phyloP scores from a whole-genome alignment of 129 eudicot genomes.

The Scalesia atractyloides region DNA sequence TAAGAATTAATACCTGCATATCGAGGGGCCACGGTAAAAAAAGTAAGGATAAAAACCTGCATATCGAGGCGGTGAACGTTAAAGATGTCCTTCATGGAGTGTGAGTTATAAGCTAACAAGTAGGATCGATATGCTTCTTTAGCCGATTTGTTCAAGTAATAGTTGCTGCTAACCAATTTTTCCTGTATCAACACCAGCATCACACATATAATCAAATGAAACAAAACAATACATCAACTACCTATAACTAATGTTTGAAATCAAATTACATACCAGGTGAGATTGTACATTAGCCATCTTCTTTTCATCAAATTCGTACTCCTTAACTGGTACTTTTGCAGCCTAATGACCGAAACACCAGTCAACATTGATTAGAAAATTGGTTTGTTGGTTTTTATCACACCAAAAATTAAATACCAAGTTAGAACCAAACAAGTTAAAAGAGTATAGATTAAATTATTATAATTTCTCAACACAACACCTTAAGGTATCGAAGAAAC shows the following conservation, averaged over 20 bases:
- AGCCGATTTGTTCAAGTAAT: constrained; percentile 80
- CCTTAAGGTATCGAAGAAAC: constrained; percentile 84
- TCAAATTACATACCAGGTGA: constrained; percentile 56
- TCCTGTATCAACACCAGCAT: constrained; percentile 55
- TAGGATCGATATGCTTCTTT: constrained; percentile 92
- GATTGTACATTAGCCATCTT: constrained; percentile 81
- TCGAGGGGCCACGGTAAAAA: neutral
- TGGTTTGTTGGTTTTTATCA: neutral
- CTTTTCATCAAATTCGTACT: constrained; percentile 70
- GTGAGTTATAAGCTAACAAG: constrained; percentile 80
- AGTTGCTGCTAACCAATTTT: constrained; percentile 67
- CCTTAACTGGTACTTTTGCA: constrained; percentile 85
- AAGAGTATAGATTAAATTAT: neutral
- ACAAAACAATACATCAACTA: neutral
- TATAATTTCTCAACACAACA: constrained; percentile 12
- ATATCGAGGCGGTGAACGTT: constrained; percentile 79
- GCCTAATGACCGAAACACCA: constrained; percentile 42
- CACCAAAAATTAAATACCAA: neutral
- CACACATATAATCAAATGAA: neutral
- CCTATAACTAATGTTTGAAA: too few relatives aligned
- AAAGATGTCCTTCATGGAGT: constrained; percentile 87
- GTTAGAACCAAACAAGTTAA: neutral
- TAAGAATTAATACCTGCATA: neutral
- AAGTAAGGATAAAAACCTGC: constrained; percentile 49
- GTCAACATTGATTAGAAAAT: neutral